phyloP scores from a whole-genome alignment of 768 basidiomycete genomes.

The Suillus occidentalis region DNA sequence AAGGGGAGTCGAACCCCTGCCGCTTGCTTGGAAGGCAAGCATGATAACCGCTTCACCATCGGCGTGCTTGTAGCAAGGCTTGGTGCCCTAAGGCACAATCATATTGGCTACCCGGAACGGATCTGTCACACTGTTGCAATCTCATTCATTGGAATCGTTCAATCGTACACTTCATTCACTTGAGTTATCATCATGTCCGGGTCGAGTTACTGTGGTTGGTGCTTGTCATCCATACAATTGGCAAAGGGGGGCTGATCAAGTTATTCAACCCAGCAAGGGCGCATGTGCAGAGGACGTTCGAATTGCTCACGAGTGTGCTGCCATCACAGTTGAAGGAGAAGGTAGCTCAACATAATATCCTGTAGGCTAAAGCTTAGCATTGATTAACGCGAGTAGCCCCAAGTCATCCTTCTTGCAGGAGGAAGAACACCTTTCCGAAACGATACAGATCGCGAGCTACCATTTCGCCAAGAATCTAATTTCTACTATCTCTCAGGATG shows the following conservation, averaged over 20 bases:
- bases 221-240: not conserved
- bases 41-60: conserved; percentile 93
- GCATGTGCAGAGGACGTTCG: conserved; percentile 3
- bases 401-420: conserved; percentile 69
- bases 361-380: not conserved
- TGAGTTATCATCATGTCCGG: not conserved
- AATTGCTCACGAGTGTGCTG: not conserved
- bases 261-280: not conserved
- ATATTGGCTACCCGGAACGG: too few relatives aligned
- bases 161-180: not conserved
- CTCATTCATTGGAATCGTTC: not conserved
- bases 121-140: not conserved
- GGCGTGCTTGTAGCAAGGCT: conserved; percentile 28
- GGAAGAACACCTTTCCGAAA: conserved; percentile 62
- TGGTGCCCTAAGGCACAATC: not conserved
- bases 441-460: conserved; percentile 83
- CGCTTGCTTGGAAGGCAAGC: conserved; percentile 85
- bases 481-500: conserved; percentile 89
- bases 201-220: not conserved
- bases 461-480: conserved; percentile 79
- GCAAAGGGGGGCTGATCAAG: not conserved
- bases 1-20: conserved; percentile 81
- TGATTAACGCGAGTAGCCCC: conserved; percentile 45
- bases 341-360: not conserved
- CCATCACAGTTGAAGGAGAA: conserved; percentile 1